phyloP scores from a whole-genome alignment of 331 rosid genomes.

The Quercus tomentella region DNA sequence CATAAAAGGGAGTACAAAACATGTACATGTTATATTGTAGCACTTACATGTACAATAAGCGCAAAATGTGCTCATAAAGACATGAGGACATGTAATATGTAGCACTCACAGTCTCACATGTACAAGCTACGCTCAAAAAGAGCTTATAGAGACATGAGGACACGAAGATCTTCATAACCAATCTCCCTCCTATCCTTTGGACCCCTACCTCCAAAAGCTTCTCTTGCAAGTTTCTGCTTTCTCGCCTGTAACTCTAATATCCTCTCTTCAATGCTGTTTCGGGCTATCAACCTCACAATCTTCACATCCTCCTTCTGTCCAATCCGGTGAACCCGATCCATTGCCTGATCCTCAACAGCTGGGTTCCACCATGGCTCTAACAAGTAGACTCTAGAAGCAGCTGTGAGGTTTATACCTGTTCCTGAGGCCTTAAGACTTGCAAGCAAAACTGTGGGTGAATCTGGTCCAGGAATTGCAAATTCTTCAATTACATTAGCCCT shows the following conservation, averaged over 20 bases:
- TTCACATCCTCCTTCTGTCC: constrained; percentile 80
- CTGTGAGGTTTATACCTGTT: constrained; percentile 76
- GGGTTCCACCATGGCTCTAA: constrained; percentile 98
- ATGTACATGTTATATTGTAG: background rate
- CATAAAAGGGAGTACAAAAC: background rate
- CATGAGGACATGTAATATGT: background rate
- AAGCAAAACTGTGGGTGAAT: constrained; percentile 53
- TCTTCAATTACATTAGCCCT: constrained; percentile 58
- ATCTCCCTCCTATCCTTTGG: constrained; percentile 33
- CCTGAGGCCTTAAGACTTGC: constrained; percentile 88
- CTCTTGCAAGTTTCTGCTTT: constrained; percentile 47
- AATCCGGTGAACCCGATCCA: constrained; percentile 81
- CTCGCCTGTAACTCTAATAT: constrained; percentile 58
- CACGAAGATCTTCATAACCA: constrained; percentile 48
- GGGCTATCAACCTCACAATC: constrained; percentile 64
- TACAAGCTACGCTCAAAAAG: background rate
- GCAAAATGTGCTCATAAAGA: background rate
- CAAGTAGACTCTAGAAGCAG: constrained; percentile 73
- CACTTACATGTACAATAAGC: no score
- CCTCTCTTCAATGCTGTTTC: constrained; percentile 65
- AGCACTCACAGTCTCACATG: background rate
- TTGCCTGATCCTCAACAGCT: constrained; percentile 85
- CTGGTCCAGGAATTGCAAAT: constrained; percentile 35
- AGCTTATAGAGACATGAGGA: constrained; percentile 44
- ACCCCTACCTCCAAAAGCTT: constrained; percentile 33